Conservation (phyloP, 116 monocot species). For the Dioscorea cayenensis region DNA sequence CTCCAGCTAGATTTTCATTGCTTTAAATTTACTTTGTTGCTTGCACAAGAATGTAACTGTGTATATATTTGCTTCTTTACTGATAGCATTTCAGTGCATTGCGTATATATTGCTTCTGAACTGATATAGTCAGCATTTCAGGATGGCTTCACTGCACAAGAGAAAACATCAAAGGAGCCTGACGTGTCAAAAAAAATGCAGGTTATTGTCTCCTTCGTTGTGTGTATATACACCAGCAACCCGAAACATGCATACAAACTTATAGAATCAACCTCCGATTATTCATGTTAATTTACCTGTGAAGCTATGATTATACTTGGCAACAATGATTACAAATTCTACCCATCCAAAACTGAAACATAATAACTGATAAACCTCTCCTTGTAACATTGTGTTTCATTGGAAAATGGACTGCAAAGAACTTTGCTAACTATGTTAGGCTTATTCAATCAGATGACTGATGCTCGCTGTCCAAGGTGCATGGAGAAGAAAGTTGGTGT, state of each 20-base stretch:
- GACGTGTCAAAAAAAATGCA: not conserved
- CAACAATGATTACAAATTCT: no score
- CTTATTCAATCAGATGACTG: conserved; percentile 55
- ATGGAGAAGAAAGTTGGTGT: conserved; percentile 57
- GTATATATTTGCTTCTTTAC: no score
- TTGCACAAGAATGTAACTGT: no score
- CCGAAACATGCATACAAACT: no score
- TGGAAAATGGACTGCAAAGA: no score
- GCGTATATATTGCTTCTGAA: not conserved
- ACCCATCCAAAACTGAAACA: no score
- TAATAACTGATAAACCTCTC: no score
- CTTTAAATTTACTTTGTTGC: not conserved
- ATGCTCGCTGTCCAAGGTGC: conserved; percentile 59
- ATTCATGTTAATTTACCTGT: no score
- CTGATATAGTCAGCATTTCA: conserved; percentile 18
- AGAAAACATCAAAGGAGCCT: conserved; percentile 44
- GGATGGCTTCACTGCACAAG: conserved; percentile 57
- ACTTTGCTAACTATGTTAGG: not conserved
- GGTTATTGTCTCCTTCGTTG: not conserved
- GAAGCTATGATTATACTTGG: no score
- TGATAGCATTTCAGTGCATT: no score
- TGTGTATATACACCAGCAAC: not conserved
- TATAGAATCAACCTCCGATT: no score
- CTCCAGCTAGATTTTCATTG: not conserved
- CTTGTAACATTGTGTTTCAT: no score